Evolutionary conservation across 192 early-diverging fungal genomes (phyloP).

Genomic region (Mortierella claussenii): DNA sequence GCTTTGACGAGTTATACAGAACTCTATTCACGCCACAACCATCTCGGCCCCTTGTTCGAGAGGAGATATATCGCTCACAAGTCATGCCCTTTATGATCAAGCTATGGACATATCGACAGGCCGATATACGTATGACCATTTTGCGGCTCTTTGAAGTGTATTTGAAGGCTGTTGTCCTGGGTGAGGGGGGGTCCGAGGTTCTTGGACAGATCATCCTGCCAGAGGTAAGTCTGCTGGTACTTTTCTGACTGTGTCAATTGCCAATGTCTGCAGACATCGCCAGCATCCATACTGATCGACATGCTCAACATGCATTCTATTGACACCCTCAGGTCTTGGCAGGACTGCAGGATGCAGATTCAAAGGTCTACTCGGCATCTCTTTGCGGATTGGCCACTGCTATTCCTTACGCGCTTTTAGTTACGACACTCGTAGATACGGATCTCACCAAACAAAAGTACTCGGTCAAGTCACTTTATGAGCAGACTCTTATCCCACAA

Average conservation of each 20-base stretch:
- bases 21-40: conserved; percentile 46
- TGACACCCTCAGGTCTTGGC: conserved; percentile 23
- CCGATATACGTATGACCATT: conserved; percentile 47
- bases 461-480: conserved; percentile 40
- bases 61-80: conserved; percentile 28
- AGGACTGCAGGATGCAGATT: conserved; percentile 51
- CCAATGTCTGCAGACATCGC: no score
- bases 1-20: conserved; percentile 45
- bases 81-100: conserved; percentile 51
- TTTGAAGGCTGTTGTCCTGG: conserved; percentile 45
- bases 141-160: conserved; percentile 51
- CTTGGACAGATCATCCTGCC: conserved; percentile 45
- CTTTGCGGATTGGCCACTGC: conserved; percentile 44
- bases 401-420: conserved; percentile 40
- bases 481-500: conserved; percentile 53
- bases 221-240: conserved; percentile 12
- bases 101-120: conserved; percentile 47
- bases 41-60: conserved; percentile 31
- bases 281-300: no score
- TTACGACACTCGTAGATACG: conserved; percentile 39
- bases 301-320: no score
- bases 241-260: neutral
- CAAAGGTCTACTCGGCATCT: conserved; percentile 42
- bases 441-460: conserved; percentile 44
- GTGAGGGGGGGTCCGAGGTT: conserved; percentile 47